Evolutionary conservation across 768 basidiomycete species (phyloP).

Genomic region (Scleroderma citrinum): DNA sequence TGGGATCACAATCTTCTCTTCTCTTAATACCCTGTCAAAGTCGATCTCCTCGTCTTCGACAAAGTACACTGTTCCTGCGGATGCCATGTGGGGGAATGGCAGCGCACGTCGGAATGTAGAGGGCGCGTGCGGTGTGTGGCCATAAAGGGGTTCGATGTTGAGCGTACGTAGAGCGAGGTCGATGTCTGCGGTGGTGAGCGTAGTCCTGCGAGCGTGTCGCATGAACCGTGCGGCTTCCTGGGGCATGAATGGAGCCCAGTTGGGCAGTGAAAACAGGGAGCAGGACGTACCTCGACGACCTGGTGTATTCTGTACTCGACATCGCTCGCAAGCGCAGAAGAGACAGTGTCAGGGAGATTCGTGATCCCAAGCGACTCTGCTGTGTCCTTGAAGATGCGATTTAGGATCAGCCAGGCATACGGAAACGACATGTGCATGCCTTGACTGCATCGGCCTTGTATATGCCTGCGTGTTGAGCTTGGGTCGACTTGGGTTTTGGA

Average conservation of each 20-base stretch:
- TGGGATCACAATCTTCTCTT: constrained; percentile 78
- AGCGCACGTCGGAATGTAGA: constrained; percentile 39
- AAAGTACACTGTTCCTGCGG: constrained; percentile 78
- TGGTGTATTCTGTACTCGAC: constrained; percentile 96
- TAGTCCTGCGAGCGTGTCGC: constrained; percentile 89
- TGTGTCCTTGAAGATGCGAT: constrained; percentile 57
- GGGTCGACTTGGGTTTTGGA: constrained; percentile 41
- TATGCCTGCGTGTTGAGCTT: constrained; percentile 50
- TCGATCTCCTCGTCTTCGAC: constrained; percentile 98
- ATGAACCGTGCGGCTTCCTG: constrained; percentile 94
- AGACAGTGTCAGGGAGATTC: constrained; percentile 69
- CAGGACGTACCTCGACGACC: constrained; percentile 69
- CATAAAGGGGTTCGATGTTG: constrained; percentile 95
- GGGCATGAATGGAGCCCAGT: not conserved
- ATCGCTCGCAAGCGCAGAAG: constrained; percentile 85
- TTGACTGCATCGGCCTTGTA: constrained; percentile 62
- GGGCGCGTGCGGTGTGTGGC: constrained; percentile 33
- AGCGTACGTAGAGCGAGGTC: constrained; percentile 90
- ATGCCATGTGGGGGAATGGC: constrained; percentile 36
- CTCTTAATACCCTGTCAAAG: constrained; percentile 83
- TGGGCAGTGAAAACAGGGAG: not conserved
- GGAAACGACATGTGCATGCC: constrained; percentile 31
- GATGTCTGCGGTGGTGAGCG: constrained; percentile 83
- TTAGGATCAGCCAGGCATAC: constrained; percentile 6
- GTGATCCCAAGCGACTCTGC: constrained; percentile 83